phyloP scores from a whole-genome alignment of 208 protist species.

The Sergeia podlipaevii region DNA sequence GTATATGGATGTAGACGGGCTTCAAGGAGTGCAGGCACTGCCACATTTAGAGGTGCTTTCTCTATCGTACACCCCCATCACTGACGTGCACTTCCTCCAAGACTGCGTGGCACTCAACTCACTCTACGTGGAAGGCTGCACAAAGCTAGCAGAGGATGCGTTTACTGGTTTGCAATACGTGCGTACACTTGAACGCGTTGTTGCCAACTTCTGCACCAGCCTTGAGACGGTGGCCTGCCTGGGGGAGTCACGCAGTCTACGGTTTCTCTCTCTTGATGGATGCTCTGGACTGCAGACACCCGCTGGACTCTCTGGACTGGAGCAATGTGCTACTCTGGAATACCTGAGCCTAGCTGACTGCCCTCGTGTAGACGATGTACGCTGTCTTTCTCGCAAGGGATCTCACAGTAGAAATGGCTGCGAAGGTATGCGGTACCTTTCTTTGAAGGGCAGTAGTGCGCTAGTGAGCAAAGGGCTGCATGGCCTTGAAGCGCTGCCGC shows the following conservation, averaged over 20 bases:
- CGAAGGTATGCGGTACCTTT: constrained; percentile 22
- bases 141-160: constrained; percentile 21
- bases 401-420: no score
- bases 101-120: constrained; percentile 27
- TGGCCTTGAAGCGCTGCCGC: constrained; percentile 35
- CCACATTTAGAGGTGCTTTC: constrained; percentile 39
- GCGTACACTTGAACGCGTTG: constrained; percentile 22
- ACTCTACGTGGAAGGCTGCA: constrained; percentile 49
- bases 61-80: constrained; percentile 43
- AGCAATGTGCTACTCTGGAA: constrained; percentile 20
- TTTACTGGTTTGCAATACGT: constrained; percentile 31
- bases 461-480: constrained; percentile 21
- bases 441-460: constrained; percentile 21
- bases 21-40: constrained; percentile 50
- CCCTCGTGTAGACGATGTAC: constrained; percentile 23
- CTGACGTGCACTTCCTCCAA: constrained; percentile 34
- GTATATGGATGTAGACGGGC: constrained; percentile 48
- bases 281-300: constrained; percentile 17
- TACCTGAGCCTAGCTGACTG: constrained; percentile 41
- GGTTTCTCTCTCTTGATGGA: constrained; percentile 28
- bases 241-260: constrained; percentile 20
- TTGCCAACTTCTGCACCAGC: constrained; percentile 28
- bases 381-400: constrained; percentile 21
- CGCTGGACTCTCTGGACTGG: constrained; percentile 28
- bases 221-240: constrained; percentile 23